Evolutionary conservation across 2,329 filamentous ascomycete genomes (phyloP).

Genomic region (Colletotrichum liaoningense): DNA sequence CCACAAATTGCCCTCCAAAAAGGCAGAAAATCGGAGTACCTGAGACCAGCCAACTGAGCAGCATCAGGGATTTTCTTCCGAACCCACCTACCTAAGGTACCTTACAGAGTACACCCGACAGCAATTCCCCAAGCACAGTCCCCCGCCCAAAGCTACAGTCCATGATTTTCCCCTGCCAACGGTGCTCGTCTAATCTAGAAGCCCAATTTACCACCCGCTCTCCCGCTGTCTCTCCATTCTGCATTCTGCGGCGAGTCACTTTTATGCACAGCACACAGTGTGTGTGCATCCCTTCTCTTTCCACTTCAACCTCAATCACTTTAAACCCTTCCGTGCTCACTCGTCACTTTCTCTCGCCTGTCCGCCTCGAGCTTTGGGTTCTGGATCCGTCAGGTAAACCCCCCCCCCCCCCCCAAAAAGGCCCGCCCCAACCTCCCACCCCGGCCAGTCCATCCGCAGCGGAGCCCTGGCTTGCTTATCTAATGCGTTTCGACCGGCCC

Average conservation of each 20-base stretch:
- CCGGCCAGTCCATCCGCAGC: slow-evolving; percentile 23
- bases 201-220: not conserved
- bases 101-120: too few relatives aligned
- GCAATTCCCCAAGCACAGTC: not conserved
- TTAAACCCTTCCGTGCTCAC: not conserved
- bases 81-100: not conserved
- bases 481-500: slow-evolving; percentile 40
- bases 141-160: slow-evolving; percentile 17
- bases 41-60: not conserved
- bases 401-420: not conserved
- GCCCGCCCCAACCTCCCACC: slow-evolving; percentile 2
- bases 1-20: slow-evolving; percentile 3
- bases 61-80: slow-evolving; percentile 26
- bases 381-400: not conserved
- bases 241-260: not conserved
- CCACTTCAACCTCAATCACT: not conserved
- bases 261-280: slow-evolving; percentile 22
- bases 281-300: not conserved
- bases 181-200: slow-evolving; percentile 25
- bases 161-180: slow-evolving; percentile 6
- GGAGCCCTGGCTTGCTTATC: slow-evolving; percentile 39
- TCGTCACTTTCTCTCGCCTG: not conserved
- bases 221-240: not conserved
- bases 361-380: slow-evolving; percentile 6
- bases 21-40: slow-evolving; percentile 16